Base-by-base conservation (phyloP, 2,329 filamentous ascomycete species). In the Cladosporium sp. region DNA sequence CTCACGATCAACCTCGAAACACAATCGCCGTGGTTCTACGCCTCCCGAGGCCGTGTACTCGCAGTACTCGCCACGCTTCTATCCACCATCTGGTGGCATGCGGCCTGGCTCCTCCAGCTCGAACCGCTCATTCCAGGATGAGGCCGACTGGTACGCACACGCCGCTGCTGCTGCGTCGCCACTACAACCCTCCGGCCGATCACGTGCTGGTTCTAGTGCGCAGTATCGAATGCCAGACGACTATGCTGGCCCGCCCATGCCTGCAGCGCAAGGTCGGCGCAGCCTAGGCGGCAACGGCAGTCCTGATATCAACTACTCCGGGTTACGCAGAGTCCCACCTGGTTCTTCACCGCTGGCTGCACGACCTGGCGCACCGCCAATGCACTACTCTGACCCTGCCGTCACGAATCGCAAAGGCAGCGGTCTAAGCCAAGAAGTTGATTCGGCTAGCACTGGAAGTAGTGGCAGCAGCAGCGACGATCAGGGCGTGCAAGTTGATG, bases 121-220 rank as follows among this genome's bases (percentile, higher is more conserved):
- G 11, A 71, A 75, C 26, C 79, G 79, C 70, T 79, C 81, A 21
- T 75, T 84, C 26, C 80, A 81, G 32, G 82, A 85, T 63, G 84
- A 85, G 67, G 58, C 76, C 1, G 79, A 80, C 58, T 82, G 79
- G 66, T 72, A 70, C 28, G 56, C 68, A 26, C 71, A 70, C 43
- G 51, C 51, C 21, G 30, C 26, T 8, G 51, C 26, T 2, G 54
- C 69, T 30, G 25, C 58, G 0, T 66, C 71, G 26, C 66, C 70
- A 13, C 66, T 56, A 5, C 56, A 56, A 57, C 49, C 51, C 13
- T 78, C 74, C 49, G 76, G 76, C 70, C 78, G 82, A 64, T 75
- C 71, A 65, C 80, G 73, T 59, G 79, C 76, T 28, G 73, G 72
- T 68, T 81, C 74, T 53, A 77, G 68, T 66, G 75, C 62, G 70